Base-by-base conservation (phyloP, 345 rosid species). In the Aegle marmelos region DNA sequence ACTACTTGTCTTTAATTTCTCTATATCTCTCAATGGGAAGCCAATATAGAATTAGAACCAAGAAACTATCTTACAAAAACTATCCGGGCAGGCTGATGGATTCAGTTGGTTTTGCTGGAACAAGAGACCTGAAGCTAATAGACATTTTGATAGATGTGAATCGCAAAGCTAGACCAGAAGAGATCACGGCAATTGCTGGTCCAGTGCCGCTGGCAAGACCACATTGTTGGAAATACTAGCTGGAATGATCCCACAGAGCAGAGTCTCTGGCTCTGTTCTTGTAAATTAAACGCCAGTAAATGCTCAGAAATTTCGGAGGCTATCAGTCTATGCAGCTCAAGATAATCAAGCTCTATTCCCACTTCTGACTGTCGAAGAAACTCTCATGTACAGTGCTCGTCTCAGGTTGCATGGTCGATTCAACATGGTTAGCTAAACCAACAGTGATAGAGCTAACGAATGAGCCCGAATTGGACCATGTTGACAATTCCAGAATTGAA, bases 201-300 rank as follows among this genome's bases (percentile, higher is more conserved):
- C 86, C 81, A 13, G 86, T 70, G 83, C 79, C 14, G 83, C 83
- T 2, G 82, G 86, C 16, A 83, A 80, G 72, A 80, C 82, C 58
- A 78, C 79, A 17, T 54, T 80, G 79, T 36, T 83, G 67, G 79
- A 80, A 61, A 45, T 83, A 33, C 81, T 83, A 17, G 77, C 74
- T 0, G 77, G 86, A 7, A 58, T 77, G 70, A 28, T 80, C 58
- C 81, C 79, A 0, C 56, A 58, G 13, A 48, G 57, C 30, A 61
- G 79, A 69, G 81, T 80, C 54, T 56, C 79, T 2, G 86, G 83
- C 64, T 28, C 39, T 3, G 79, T 83, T 77, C 79, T 77, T 59
- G 86, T 77, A n/a, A 83, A 83, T 21, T 77, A 80, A 54, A 65
- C 48, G 14, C 79, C 79, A 1, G 70, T 83, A 69, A 65, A 80